phyloP scores from a whole-genome alignment of 2,329 filamentous ascomycete species.

The Knufia petricola region DNA sequence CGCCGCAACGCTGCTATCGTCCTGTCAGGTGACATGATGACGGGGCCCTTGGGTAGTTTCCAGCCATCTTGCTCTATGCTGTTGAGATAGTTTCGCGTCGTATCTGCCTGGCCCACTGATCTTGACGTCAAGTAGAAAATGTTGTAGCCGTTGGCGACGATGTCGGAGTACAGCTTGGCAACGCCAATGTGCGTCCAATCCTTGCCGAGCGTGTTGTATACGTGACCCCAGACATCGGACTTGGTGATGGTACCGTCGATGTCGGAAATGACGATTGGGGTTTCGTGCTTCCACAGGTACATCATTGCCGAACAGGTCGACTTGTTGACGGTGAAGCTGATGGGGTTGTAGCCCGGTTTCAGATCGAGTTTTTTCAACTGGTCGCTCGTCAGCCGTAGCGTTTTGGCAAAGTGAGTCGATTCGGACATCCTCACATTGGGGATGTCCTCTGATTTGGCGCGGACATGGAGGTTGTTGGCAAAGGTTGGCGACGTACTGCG shows the following conservation, averaged over 20 bases:
- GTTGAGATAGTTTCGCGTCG: slow-evolving; percentile 76
- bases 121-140: slow-evolving; percentile 96
- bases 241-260: slow-evolving; percentile 99
- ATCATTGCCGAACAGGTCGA: slow-evolving; percentile 87
- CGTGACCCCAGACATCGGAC: slow-evolving; percentile 86
- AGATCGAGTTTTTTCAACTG: slow-evolving; percentile 80
- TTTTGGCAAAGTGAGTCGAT: slow-evolving; percentile 90
- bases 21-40: slow-evolving; percentile 88
- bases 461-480: slow-evolving; percentile 43
- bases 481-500: slow-evolving; percentile 52
- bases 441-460: slow-evolving; percentile 55
- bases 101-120: slow-evolving; percentile 87
- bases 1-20: slow-evolving; percentile 87
- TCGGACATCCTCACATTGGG: slow-evolving; percentile 49
- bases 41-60: slow-evolving; percentile 76
- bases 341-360: slow-evolving; percentile 75
- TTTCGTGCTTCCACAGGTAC: slow-evolving; percentile 86
- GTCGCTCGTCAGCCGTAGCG: slow-evolving; percentile 84
- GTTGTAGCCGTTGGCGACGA: slow-evolving; percentile 91
- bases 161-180: slow-evolving; percentile 94
- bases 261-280: slow-evolving; percentile 93
- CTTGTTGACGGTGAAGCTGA: slow-evolving; percentile 94
- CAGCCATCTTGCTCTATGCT: slow-evolving; percentile 84
- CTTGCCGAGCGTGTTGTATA: slow-evolving; percentile 89
- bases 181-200: slow-evolving; percentile 98